phyloP scores from a whole-genome alignment of 306 rosid species.

The Trichosanthes cucumerina region DNA sequence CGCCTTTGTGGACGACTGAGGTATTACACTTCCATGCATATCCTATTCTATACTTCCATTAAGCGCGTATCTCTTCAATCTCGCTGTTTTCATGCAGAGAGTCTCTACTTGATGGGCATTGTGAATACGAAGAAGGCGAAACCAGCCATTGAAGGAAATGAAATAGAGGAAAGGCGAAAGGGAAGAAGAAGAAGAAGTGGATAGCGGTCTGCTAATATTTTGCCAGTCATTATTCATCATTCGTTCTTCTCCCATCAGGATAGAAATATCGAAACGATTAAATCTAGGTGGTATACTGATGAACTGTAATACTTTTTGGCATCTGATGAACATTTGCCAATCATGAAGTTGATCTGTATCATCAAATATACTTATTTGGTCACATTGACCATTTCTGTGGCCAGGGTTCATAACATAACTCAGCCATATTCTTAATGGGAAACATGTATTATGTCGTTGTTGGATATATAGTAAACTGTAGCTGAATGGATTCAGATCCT shows the following conservation, averaged over 20 bases:
- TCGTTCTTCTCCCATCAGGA: neutral
- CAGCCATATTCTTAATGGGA: neutral
- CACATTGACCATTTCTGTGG: conserved; percentile 3
- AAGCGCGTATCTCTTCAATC: neutral
- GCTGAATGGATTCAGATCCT: neutral
- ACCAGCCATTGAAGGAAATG: neutral
- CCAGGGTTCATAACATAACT: neutral
- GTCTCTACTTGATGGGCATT: neutral
- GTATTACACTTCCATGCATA: conserved; percentile 19
- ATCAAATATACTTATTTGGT: neutral
- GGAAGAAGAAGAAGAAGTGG: neutral
- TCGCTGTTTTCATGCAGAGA: neutral
- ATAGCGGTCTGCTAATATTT: neutral
- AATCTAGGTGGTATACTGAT: neutral
- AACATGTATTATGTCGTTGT: neutral
- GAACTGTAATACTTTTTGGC: neutral
- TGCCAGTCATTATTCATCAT: neutral
- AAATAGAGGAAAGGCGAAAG: neutral
- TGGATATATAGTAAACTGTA: neutral
- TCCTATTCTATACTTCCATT: neutral
- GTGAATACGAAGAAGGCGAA: conserved; percentile 3
- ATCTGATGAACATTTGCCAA: neutral
- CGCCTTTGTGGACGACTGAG: conserved; percentile 86
- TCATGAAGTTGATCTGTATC: neutral
- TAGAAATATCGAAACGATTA: neutral